phyloP scores from a whole-genome alignment of 2,329 filamentous ascomycete genomes.

The Parastagonospora avenae region DNA sequence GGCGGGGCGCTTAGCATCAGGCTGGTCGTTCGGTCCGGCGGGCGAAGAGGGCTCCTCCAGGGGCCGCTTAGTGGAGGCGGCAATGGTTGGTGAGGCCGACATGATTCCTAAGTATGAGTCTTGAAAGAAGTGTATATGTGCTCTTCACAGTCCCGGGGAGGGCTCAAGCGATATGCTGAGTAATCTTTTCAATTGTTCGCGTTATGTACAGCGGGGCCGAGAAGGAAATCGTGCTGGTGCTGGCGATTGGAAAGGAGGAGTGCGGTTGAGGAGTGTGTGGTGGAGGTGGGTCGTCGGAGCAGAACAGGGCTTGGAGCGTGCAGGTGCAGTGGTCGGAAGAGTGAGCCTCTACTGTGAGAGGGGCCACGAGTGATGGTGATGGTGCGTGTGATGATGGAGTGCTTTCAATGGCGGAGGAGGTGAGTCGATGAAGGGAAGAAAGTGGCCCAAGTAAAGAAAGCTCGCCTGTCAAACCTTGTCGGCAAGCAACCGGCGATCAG shows the following conservation, averaged over 20 bases:
- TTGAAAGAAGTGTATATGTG: slow-evolving; percentile 22
- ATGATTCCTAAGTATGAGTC: slow-evolving; percentile 44
- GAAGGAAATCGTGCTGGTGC: slow-evolving; percentile 94
- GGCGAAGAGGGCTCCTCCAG: slow-evolving; percentile 97
- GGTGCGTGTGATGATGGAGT: slow-evolving; percentile 37
- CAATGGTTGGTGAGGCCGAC: slow-evolving; percentile 54
- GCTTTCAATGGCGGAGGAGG: slow-evolving; percentile 14
- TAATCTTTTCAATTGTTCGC: slow-evolving; percentile 47
- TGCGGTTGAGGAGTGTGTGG: slow-evolving; percentile 33
- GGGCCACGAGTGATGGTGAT: slow-evolving; percentile 34
- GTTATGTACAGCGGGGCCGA: slow-evolving; percentile 74
- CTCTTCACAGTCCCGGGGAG: slow-evolving; percentile 39
- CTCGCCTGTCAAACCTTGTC: slow-evolving; percentile 48
- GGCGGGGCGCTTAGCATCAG: slow-evolving; percentile 94
- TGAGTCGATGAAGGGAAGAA: slow-evolving; percentile 38
- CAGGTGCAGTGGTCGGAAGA: slow-evolving; percentile 38
- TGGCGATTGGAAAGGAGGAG: slow-evolving; percentile 41
- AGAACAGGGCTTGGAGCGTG: slow-evolving; percentile 40
- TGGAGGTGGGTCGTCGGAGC: slow-evolving; percentile 42
- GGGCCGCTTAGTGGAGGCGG: slow-evolving; percentile 80
- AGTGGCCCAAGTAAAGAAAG: slow-evolving; percentile 46
- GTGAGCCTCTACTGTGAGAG: slow-evolving; percentile 26
- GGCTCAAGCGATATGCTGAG: slow-evolving; percentile 35
- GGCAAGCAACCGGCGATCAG: slow-evolving; percentile 34
- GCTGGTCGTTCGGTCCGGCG: slow-evolving; percentile 87